Percentiles rank a stretch among this genome's conserved stretches.
These are phyloP conservation scores for Plectosphaerella cucumerina DNA, from an alignment of 2,329 filamentous ascomycete genomes.

Conservation along the genomic window DNA sequence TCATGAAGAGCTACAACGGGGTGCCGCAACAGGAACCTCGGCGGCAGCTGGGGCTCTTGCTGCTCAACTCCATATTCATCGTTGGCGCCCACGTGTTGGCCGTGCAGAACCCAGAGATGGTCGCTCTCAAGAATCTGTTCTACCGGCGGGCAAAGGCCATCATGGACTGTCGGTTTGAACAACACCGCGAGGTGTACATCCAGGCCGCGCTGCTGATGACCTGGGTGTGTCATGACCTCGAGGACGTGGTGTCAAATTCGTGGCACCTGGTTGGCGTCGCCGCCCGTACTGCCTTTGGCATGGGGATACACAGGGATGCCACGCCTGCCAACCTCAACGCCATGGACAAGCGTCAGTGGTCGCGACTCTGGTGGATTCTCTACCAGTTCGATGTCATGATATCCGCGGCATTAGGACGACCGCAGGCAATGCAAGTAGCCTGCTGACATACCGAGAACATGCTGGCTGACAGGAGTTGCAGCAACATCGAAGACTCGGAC, in stretches of 20 bases:
- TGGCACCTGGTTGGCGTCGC: constrained; percentile 50
- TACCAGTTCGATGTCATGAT: constrained; percentile 33
- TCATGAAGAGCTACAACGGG: constrained; percentile 44
- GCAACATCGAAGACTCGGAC: constrained; percentile 46
- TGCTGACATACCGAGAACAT: neutral
- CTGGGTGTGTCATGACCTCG: constrained; percentile 51
- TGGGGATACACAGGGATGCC: constrained; percentile 45
- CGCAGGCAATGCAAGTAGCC: constrained; percentile 38
- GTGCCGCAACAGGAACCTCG: neutral
- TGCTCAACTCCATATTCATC: constrained; percentile 46
- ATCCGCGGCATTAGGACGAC: constrained; percentile 40
- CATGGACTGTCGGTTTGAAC: constrained; percentile 48
- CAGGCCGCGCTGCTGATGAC: constrained; percentile 50
- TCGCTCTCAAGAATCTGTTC: constrained; percentile 37
- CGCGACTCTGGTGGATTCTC: constrained; percentile 35
- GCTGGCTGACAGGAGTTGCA: constrained; percentile 3
- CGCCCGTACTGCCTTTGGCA: constrained; percentile 44
- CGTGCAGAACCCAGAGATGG: constrained; percentile 32
- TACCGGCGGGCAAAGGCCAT: constrained; percentile 49
- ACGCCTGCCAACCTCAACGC: constrained; percentile 20
- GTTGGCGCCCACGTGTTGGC: constrained; percentile 47
- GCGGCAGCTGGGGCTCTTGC: constrained; percentile 37
- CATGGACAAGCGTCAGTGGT: constrained; percentile 28
- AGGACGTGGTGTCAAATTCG: constrained; percentile 49
- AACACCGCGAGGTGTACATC: constrained; percentile 48